Percentiles rank a stretch among this genome's conserved stretches.
Conservation (phyloP, 148 eudicot genomes). For the Vaccinium darrowii region DNA sequence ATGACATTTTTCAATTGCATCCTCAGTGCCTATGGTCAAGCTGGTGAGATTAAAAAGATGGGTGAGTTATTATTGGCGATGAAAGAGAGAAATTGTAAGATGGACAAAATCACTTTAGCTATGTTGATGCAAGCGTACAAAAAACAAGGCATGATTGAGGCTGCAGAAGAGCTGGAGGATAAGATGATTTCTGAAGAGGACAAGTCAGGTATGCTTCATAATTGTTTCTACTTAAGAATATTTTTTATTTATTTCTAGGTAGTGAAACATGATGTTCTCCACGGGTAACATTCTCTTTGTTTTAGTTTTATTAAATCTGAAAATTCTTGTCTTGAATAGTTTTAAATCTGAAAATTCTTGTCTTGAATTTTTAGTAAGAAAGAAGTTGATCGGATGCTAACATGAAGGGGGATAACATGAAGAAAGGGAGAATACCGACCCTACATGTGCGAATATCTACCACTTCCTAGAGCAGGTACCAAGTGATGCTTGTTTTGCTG, state of each 20-base stretch:
- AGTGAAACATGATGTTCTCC: not conserved
- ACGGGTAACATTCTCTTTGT: not conserved
- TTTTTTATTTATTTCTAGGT: not conserved
- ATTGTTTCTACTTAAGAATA: too few species aligned
- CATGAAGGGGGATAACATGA: not conserved
- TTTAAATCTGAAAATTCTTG: not conserved
- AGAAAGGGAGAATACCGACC: not conserved
- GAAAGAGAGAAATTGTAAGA: constrained; percentile 56
- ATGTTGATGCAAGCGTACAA: constrained; percentile 75
- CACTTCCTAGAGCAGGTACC: constrained; percentile 10
- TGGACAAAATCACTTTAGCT: constrained; percentile 68
- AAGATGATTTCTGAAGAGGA: constrained; percentile 34
- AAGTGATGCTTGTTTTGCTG: not conserved
- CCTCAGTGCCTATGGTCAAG: constrained; percentile 70
- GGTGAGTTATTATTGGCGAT: constrained; percentile 48
- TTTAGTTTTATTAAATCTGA: not conserved
- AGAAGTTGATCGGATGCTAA: constrained; percentile 12
- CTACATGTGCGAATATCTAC: not conserved
- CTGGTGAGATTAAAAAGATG: constrained; percentile 65
- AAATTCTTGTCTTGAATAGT: not conserved
- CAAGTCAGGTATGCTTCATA: constrained; percentile 33
- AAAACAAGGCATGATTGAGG: constrained; percentile 66
- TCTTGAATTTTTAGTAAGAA: constrained; percentile 3
- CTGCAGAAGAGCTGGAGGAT: constrained; percentile 53
- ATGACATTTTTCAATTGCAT: constrained; percentile 76